Evolutionary conservation across 176 grass and related monocot species (phyloP).

Genomic region (Triticum aestivum): IWGSC_CS_RefSeq_v2.1 NC_057812.1:600523090-600523589

Average conservation of each 20-base stretch:
- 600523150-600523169: slow-evolving; percentile 59
- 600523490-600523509: background rate
- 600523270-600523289: slow-evolving; percentile 54
- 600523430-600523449: background rate
- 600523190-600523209: slow-evolving; percentile 40
- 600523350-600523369: background rate
- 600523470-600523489: background rate
- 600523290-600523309: slow-evolving; percentile 54
- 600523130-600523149: slow-evolving; percentile 25
- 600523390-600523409: background rate
- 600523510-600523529: background rate
- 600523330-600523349: slow-evolving; percentile 34
- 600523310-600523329: slow-evolving; percentile 54
- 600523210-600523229: slow-evolving; percentile 18
- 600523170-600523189: slow-evolving; percentile 50
- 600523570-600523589: background rate
- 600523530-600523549: slow-evolving; percentile 4
- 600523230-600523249: slow-evolving; percentile 47
- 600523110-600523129: slow-evolving; percentile 45
- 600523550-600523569: background rate
- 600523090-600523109: slow-evolving; percentile 54
- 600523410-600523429: background rate
- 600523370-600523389: background rate
- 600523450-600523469: background rate
- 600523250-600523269: slow-evolving; percentile 55